Evolutionary conservation across 371 early-diverging fungal genomes (phyloP).

Genomic region (Parasitella parasitica): DNA sequence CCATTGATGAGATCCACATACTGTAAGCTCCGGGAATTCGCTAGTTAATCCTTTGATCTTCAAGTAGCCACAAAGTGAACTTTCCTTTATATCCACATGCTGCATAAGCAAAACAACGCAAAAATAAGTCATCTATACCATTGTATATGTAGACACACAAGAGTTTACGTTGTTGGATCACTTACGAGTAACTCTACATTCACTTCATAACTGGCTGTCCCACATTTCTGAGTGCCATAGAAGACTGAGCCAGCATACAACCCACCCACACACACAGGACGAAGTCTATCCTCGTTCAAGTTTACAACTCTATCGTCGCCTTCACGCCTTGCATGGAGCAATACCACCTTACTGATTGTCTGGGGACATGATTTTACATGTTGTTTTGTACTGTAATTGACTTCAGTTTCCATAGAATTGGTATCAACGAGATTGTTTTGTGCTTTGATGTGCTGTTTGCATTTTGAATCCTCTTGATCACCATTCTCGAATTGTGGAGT

Average conservation of each 20-base stretch:
- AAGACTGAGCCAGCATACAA: slow-evolving; percentile 63
- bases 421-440: background rate
- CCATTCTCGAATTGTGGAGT: background rate
- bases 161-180: no score
- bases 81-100: slow-evolving; percentile 70
- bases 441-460: background rate
- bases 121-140: background rate
- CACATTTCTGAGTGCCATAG: slow-evolving; percentile 66
- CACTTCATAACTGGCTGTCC: slow-evolving; percentile 65
- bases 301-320: slow-evolving; percentile 13
- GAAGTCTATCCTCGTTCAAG: slow-evolving; percentile 17
- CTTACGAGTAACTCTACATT: slow-evolving; percentile 68
- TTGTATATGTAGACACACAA: background rate
- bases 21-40: slow-evolving; percentile 73
- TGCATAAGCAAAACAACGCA: slow-evolving; percentile 11
- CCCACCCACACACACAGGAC: slow-evolving; percentile 5
- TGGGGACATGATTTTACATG: background rate
- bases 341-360: background rate
- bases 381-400: background rate
- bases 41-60: slow-evolving; percentile 74
- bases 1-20: slow-evolving; percentile 7
- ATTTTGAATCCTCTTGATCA: background rate
- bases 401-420: slow-evolving; percentile 9
- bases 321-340: slow-evolving; percentile 17
- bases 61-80: slow-evolving; percentile 73